Base-by-base conservation (phyloP, 2,329 filamentous ascomycete genomes). In the Magnaporthiopsis poae region DNA sequence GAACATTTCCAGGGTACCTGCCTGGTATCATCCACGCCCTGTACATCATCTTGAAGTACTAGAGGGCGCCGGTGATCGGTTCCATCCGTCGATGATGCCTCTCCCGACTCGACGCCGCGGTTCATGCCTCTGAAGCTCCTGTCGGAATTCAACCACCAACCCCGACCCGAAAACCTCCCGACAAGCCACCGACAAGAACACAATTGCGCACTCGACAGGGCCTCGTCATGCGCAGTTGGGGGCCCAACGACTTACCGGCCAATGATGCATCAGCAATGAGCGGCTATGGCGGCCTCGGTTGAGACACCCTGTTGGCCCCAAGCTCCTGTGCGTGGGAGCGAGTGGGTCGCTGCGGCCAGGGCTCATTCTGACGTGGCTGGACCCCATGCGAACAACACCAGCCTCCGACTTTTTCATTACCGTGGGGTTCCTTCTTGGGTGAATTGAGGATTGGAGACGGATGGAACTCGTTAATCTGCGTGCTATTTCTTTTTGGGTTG, bases 21-120 rank as follows among this genome's bases (percentile, higher is more conserved):
- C 90, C 89, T 70, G 90, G 92, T 78, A 93, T 96, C 81, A 91
- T 96, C 78, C 92, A 96, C 83, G 92, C 92, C 69, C 81, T 96
- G 82, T 96, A 95, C 85, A 93, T 96, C 75, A 95, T 96, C 72
- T 84, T 95, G 74, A 95, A 94, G 80, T 94, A 92, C 77, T 96
- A 91, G 67, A 65, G 60, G 35, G 15, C 21, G 46, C 46, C 46
- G 46, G n/a, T 21, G n/a, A 56, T 21, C 46, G 46, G 46, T 25
- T 56, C 46, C 46, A 56, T 56, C 46, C 21, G 46, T 56, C 46
- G 46, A 21, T 8, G 46, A 56, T 9, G 15, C 46, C 39, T 25
- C n/a, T 25, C 31, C 31, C 46, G 21, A 56, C 18, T 11, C 46
- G 46, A 56, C 7, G 46, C 7, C 21, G 46, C 46, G 25, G 18